Percentiles rank a stretch among this genome's conserved stretches.
Conservation (phyloP, 2,329 filamentous ascomycete species). For the Lecanicillium sp. region DNA sequence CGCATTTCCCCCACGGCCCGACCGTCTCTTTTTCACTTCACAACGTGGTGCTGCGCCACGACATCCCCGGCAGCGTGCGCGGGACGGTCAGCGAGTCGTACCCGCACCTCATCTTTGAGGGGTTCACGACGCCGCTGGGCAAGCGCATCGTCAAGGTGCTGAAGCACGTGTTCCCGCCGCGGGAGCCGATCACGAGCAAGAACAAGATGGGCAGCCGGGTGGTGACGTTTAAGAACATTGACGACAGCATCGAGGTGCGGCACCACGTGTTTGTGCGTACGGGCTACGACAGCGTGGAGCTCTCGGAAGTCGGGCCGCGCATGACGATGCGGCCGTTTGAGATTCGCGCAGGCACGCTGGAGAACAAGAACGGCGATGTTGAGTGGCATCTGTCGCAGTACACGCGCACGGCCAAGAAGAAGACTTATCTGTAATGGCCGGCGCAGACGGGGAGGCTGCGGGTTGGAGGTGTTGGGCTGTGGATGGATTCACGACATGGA, state of each 20-base stretch:
- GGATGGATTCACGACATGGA: neutral
- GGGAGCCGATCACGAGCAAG: conserved; percentile 65
- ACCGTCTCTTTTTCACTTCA: conserved; percentile 76
- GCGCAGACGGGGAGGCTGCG: neutral
- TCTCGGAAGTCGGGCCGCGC: conserved; percentile 83
- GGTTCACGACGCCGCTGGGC: conserved; percentile 77
- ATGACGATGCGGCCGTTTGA: conserved; percentile 98
- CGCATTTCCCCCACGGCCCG: conserved; percentile 82
- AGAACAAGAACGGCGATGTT: conserved; percentile 90
- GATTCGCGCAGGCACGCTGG: conserved; percentile 82
- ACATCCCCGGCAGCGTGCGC: conserved; percentile 80
- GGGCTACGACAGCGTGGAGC: conserved; percentile 79
- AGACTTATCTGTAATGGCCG: conserved; percentile 74
- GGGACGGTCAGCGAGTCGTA: conserved; percentile 91
- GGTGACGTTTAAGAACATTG: conserved; percentile 90
- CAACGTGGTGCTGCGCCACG: conserved; percentile 86
- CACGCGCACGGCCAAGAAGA: conserved; percentile 88
- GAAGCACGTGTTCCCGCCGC: conserved; percentile 89
- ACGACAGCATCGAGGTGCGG: conserved; percentile 88
- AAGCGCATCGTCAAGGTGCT: conserved; percentile 80
- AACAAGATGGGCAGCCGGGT: conserved; percentile 80
- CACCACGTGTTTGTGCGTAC: conserved; percentile 83
- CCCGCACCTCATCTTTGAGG: conserved; percentile 92
- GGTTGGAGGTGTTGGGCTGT: neutral
- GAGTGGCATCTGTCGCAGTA: conserved; percentile 97